Evolutionary conservation across 306 rosid species (phyloP).

Genomic region (Luffa aegyptiaca): DNA sequence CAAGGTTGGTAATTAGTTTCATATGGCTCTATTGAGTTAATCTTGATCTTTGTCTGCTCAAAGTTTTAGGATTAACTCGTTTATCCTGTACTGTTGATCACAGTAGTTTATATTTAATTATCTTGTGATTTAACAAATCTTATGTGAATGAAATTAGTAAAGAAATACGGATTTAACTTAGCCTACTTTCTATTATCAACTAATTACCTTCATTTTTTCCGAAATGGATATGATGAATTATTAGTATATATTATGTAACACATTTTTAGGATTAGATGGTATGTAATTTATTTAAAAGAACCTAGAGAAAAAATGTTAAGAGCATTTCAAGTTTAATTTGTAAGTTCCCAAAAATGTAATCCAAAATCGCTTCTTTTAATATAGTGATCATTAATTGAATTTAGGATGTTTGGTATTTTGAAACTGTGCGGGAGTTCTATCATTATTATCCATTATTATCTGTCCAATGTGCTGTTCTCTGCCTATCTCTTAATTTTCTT

Average conservation of each 20-base stretch:
- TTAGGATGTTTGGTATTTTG: not conserved
- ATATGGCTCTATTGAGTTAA: not conserved
- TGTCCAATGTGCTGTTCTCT: not conserved
- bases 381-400: not conserved
- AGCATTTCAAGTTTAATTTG: not conserved
- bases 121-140: not conserved
- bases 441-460: not conserved
- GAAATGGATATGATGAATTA: too few species aligned
- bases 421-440: not conserved
- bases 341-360: not conserved
- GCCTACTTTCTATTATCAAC: too few species aligned
- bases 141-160: not conserved
- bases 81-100: not conserved
- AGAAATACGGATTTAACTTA: too few species aligned
- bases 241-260: too few species aligned
- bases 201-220: too few species aligned
- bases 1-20: constrained; percentile 37
- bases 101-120: not conserved
- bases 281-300: not conserved
- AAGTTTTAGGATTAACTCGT: not conserved
- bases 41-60: not conserved
- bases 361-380: not conserved
- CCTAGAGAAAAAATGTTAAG: not conserved
- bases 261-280: not conserved
- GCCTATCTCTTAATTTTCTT: not conserved